Evolutionary conservation across 179 eudicot genomes (phyloP), one percentile per base, ranked within the genome.

Genomic region (Camellia oleifera): DNA sequence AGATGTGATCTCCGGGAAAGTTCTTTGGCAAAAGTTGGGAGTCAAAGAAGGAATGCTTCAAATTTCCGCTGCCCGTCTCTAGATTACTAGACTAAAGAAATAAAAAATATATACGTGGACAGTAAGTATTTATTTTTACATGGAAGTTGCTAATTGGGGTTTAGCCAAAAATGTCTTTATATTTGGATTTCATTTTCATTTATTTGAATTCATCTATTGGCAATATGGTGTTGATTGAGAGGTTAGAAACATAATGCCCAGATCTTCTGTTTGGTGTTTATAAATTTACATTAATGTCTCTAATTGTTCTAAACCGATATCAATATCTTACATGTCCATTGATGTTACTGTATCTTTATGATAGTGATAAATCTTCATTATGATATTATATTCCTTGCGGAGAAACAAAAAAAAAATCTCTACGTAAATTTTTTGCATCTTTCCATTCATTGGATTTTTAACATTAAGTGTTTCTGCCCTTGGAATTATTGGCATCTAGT

Each of bases 31-130:
- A 23, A 23, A 23, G 26, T 23, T 23, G 26, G 26, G 26, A 23
- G 26, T 23, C 26, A 23, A 23, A 23, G 26, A 23, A 23, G 26
- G 26, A 23, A 23, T 23, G 26, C 26, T 23, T 23, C 26, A 23
- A 23, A 23, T 23, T 23, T 23, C 0, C 26, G 26, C 26, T 23
- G 26, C 26, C 26, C 26, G 26, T 23, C 26, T 23, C 26, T 0
- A 23, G 26, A 23, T 23, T 23, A 23, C 26, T 0, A 96, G 69
- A 81, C 86, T 61, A 92, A 91, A 84, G 97, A 94, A 48, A 92
- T 94, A 70, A 97, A 94, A 90, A 97, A 90, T 68, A 97, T 94
- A 65, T 94, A 96, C 71, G 92, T 96, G 76, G 99, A 96, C 86
- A 88, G 99, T 96, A 89, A 94, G 99, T 90, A 61, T 46, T 84